Evolutionary conservation across 306 rosid genomes (phyloP).

Genomic region (Vigna unguiculata): DNA sequence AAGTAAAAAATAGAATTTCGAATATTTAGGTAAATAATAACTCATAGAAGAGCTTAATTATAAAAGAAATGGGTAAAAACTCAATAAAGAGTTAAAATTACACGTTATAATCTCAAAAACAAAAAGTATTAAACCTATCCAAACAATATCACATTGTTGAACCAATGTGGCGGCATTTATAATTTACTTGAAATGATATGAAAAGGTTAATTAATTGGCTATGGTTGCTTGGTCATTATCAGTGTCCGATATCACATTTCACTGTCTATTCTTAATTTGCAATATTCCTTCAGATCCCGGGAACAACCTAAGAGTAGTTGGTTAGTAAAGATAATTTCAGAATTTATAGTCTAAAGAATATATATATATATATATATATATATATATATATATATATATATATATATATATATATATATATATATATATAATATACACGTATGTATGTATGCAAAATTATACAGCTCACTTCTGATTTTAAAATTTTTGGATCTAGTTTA

Average conservation of each 20-base stretch:
- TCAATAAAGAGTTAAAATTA: neutral
- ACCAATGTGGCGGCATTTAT: neutral
- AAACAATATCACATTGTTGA: neutral
- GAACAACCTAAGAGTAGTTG: no score
- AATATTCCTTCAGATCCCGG: neutral
- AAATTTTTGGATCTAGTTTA: no score
- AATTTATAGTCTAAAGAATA: neutral
- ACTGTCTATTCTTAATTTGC: neutral
- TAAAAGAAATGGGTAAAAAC: neutral
- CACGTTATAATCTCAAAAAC: neutral
- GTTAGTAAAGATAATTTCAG: neutral
- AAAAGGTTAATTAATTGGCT: constrained; percentile 1
- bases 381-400: no score
- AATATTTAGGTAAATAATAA: neutral
- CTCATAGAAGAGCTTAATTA: neutral
- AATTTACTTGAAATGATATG: neutral
- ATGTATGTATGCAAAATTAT: no score
- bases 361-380: no score
- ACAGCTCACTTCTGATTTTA: no score
- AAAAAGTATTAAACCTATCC: neutral
- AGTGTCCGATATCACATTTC: neutral
- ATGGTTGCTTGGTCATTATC: constrained; percentile 28
- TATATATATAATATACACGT: no score
- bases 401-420: no score
- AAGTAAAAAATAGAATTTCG: neutral